Percentiles rank a stretch among this genome's conserved stretches.
Conservation (phyloP, 1,139 yeast genomes). For the Arxiozyma telluris region DNA sequence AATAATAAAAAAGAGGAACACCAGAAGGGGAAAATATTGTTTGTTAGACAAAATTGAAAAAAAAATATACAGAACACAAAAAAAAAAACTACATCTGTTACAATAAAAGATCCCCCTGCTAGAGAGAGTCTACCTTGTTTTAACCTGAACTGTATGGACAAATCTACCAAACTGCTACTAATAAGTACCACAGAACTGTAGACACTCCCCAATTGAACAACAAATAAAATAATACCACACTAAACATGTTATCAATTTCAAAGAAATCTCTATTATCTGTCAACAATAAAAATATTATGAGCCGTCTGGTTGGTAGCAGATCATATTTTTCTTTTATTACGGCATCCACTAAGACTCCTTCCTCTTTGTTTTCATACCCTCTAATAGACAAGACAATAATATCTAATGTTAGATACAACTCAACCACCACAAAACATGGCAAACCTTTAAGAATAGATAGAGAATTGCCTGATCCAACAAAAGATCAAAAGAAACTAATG, state of each 20-base stretch:
- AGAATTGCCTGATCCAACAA: slow-evolving; percentile 69
- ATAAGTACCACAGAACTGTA: no score
- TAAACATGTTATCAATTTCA: background rate
- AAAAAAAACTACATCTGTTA: no score
- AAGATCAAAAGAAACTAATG: slow-evolving; percentile 39
- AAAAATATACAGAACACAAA: no score
- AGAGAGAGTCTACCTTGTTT: no score
- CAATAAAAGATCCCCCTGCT: no score
- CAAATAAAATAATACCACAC: no score
- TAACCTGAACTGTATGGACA: no score
- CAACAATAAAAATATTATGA: background rate
- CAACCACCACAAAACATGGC: background rate
- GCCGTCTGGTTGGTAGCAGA: no score
- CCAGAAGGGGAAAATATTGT: no score
- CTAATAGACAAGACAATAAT: background rate
- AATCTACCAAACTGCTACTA: no score
- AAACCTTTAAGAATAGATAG: slow-evolving; percentile 50
- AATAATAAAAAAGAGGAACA: no score
- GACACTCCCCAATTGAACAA: background rate
- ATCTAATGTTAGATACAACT: background rate
- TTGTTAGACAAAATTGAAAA: no score
- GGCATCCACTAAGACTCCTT: background rate
- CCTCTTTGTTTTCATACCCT: background rate
- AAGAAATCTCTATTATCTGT: background rate
- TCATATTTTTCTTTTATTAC: background rate